phyloP scores from a whole-genome alignment of 768 basidiomycete species.

The Kwoniella dejecticola region DNA sequence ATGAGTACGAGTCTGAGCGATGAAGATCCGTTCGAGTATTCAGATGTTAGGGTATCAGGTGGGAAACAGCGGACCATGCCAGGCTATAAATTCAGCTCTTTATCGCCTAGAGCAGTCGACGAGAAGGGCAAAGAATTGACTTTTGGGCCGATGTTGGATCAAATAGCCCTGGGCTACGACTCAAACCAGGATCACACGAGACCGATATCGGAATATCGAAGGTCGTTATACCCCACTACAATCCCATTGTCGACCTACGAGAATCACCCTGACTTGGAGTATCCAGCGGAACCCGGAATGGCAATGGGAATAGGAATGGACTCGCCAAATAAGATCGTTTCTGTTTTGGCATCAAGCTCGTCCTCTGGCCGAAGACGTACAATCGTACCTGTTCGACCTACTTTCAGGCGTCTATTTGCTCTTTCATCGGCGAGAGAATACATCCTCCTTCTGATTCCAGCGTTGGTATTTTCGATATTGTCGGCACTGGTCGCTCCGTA shows the following conservation, averaged over 20 bases:
- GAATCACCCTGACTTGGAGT: constrained; percentile 32
- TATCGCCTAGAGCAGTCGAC: constrained; percentile 22
- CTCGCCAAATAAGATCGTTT: neutral
- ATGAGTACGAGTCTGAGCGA: no score
- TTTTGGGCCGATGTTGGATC: constrained; percentile 29
- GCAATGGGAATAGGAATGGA: neutral
- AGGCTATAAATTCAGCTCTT: constrained; percentile 31
- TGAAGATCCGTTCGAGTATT: constrained; percentile 32
- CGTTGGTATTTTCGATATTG: constrained; percentile 64
- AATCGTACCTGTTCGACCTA: constrained; percentile 56
- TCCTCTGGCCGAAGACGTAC: neutral
- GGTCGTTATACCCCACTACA: constrained; percentile 38
- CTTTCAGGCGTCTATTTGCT: constrained; percentile 68
- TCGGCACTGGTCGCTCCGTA: constrained; percentile 76
- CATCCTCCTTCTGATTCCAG: constrained; percentile 67
- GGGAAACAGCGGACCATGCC: constrained; percentile 34
- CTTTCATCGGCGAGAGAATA: constrained; percentile 65
- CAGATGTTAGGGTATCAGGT: constrained; percentile 9
- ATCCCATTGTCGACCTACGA: constrained; percentile 36
- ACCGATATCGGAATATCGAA: constrained; percentile 30
- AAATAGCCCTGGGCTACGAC: neutral
- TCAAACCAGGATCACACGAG: neutral
- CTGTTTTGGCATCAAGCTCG: neutral
- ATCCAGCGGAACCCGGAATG: no score
- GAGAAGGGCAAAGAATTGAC: constrained; percentile 27